Evolutionary conservation across 2,329 filamentous ascomycete species (phyloP), one percentile per base, ranked within the genome.

Genomic region (Salinomyces thailandicus): DNA sequence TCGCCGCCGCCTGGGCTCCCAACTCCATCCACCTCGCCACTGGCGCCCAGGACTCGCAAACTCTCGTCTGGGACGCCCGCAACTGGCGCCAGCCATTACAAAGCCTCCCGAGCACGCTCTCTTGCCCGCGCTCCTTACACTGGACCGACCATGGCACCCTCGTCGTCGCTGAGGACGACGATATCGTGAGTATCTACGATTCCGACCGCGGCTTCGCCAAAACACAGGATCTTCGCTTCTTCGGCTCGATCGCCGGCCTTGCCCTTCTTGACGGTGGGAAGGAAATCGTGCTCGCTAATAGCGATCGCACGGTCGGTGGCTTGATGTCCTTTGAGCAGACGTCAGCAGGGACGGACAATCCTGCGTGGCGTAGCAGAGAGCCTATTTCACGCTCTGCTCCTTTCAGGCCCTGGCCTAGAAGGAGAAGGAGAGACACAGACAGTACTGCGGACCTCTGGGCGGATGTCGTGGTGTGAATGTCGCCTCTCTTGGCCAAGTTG

Each of bases 1-100:
- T 87, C 50, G 76, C 82, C 2, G 85, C 80, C 50, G 82, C 80
- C 46, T 89, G 83, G 83, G 79, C 81, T 13, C 76, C 81, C 36
- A 79, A 87, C 53, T 82, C 81, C 19, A 77, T 77, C 62, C 79
- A 77, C 9, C 71, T 87, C 14, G 83, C 83, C 9, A 87, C 83
- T 0, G 82, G 78, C 15, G 80, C 79, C 43, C 82, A 89, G 57
- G 83, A 89, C 57, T 79, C 72, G 54, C 71, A 69, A 18, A 69
- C 87, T 46, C 75, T 77, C 45, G 75, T 89, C 33, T 87, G 80
- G 77, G 83, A 89, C 54, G 79, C 81, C 5, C 72, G 83, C 6
- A 75, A 72, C 36, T 84, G 80, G 78, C 68, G 62, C 30, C 62
- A 69, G 37, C 68, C 69, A 6, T 61, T 69, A 4, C 64, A 65